phyloP scores from a whole-genome alignment of 768 basidiomycete species.

The Tulasnella sp. region DNA sequence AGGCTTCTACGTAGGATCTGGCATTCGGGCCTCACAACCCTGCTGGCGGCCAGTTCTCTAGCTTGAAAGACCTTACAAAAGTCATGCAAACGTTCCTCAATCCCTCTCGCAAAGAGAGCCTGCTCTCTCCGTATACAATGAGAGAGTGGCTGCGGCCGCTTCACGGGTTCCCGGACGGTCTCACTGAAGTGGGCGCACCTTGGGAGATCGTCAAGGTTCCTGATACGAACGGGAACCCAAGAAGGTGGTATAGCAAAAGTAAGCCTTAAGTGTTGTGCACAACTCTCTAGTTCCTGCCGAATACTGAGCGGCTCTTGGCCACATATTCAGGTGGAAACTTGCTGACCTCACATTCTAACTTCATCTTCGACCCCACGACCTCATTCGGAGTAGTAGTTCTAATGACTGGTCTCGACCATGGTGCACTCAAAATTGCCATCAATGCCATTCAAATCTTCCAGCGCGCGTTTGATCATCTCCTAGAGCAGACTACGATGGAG shows the following conservation, averaged over 20 bases:
- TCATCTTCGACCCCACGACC: slow-evolving; percentile 34
- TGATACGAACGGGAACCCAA: slow-evolving; percentile 27
- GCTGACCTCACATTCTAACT: slow-evolving; percentile 32
- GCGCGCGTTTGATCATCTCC: slow-evolving; percentile 32
- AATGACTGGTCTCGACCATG: slow-evolving; percentile 28
- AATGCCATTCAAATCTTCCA: slow-evolving; percentile 31
- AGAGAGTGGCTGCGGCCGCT: slow-evolving; percentile 36
- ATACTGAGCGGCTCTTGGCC: not conserved
- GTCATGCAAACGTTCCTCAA: slow-evolving; percentile 47
- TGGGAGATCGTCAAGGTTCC: slow-evolving; percentile 31
- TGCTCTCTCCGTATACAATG: slow-evolving; percentile 32
- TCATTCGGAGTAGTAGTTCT: slow-evolving; percentile 36
- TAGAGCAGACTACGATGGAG: slow-evolving; percentile 17
- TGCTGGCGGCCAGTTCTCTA: slow-evolving; percentile 51
- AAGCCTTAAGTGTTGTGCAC: not conserved
- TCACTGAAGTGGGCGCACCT: slow-evolving; percentile 27
- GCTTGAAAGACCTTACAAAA: slow-evolving; percentile 45
- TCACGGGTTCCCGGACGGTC: slow-evolving; percentile 34
- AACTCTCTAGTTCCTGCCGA: not conserved
- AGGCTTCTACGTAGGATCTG: slow-evolving; percentile 36
- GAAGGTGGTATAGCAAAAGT: slow-evolving; percentile 36
- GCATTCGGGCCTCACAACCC: slow-evolving; percentile 43
- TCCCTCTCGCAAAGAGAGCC: slow-evolving; percentile 34
- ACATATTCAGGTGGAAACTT: slow-evolving; percentile 32
- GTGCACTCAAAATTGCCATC: slow-evolving; percentile 31